These are phyloP conservation scores for Pseudocercospora musae DNA, from an alignment of 2,329 filamentous ascomycete species.

Conservation along the genomic window DNA sequence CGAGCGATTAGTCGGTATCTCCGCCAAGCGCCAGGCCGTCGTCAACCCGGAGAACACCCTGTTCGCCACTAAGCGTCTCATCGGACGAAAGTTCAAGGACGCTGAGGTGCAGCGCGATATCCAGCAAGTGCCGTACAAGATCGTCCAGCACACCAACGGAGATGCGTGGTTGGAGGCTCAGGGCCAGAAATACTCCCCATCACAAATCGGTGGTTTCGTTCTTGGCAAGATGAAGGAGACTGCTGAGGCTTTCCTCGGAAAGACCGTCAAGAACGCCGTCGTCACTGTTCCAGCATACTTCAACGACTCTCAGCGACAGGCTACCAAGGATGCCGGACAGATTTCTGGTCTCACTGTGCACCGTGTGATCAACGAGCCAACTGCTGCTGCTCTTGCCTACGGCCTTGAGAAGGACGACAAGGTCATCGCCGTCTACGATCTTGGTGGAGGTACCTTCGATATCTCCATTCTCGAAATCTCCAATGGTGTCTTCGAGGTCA, in stretches of 20 bases:
- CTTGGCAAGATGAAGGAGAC: slow-evolving; percentile 99
- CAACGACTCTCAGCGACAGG: slow-evolving; percentile 97
- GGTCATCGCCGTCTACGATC: slow-evolving; percentile 92
- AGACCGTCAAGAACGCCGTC: slow-evolving; percentile 89
- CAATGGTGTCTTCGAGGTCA: slow-evolving; percentile 97
- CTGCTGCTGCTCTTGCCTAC: slow-evolving; percentile 90
- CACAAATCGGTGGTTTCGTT: slow-evolving; percentile 96
- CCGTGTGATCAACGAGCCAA: slow-evolving; percentile 97
- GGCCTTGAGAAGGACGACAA: slow-evolving; percentile 94
- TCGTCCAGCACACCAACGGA: slow-evolving; percentile 92
- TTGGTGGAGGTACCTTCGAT: slow-evolving; percentile 98
- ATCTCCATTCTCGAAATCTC: slow-evolving; percentile 97
- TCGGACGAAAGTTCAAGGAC: slow-evolving; percentile 95
- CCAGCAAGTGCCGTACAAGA: slow-evolving; percentile 98
- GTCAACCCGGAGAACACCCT: slow-evolving; percentile 98
- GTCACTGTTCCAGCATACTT: slow-evolving; percentile 98
- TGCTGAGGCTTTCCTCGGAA: slow-evolving; percentile 86
- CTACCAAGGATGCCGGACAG: slow-evolving; percentile 96
- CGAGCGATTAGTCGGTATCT: slow-evolving; percentile 93
- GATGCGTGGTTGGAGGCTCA: slow-evolving; percentile 95
- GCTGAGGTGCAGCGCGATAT: slow-evolving; percentile 92
- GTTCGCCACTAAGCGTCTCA: slow-evolving; percentile 97
- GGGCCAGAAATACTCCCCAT: slow-evolving; percentile 93
- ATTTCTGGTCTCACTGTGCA: slow-evolving; percentile 95
- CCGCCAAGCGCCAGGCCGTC: slow-evolving; percentile 95